A percentile compares a stretch with the other conserved stretches of the same genome.
phyloP scores from a whole-genome alignment of 441 rosid species.

The Corymbia calophylla region DNA sequence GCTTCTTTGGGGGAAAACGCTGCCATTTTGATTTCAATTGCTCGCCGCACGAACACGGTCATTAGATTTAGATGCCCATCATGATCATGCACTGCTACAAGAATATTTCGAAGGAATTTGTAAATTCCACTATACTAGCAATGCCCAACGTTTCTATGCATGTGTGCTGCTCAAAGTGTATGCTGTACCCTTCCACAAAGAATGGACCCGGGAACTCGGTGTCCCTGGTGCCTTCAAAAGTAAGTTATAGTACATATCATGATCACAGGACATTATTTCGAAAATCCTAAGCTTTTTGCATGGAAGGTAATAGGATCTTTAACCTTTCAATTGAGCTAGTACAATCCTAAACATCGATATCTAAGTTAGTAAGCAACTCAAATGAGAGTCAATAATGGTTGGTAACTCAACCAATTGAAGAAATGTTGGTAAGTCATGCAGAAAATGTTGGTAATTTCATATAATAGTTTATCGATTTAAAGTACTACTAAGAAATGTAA shows the following conservation, averaged over 20 bases:
- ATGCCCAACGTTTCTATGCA: not conserved
- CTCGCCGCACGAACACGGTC: not conserved
- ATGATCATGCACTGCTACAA: not conserved
- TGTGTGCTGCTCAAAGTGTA: not conserved
- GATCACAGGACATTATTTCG: not conserved
- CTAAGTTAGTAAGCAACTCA: too few species aligned
- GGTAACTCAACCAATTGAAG: too few species aligned
- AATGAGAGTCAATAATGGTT: too few species aligned
- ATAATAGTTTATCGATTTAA: too few species aligned
- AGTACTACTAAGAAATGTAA: too few species aligned
- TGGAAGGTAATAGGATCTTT: not conserved
- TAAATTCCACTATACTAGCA: not conserved
- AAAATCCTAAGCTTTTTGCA: not conserved
- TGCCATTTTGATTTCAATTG: not conserved
- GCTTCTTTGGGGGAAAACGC: not conserved
- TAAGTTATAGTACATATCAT: not conserved
- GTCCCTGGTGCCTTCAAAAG: not conserved
- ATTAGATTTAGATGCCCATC: not conserved
- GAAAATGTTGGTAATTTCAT: too few species aligned
- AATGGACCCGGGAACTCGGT: not conserved
- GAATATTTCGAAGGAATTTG: not conserved
- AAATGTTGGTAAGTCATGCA: too few species aligned
- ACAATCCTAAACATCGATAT: too few species aligned
- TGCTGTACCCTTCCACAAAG: not conserved
- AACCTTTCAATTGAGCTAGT: not conserved